Conservation (phyloP, 306 rosid genomes). For the Cucurbita ficifolia region DNA sequence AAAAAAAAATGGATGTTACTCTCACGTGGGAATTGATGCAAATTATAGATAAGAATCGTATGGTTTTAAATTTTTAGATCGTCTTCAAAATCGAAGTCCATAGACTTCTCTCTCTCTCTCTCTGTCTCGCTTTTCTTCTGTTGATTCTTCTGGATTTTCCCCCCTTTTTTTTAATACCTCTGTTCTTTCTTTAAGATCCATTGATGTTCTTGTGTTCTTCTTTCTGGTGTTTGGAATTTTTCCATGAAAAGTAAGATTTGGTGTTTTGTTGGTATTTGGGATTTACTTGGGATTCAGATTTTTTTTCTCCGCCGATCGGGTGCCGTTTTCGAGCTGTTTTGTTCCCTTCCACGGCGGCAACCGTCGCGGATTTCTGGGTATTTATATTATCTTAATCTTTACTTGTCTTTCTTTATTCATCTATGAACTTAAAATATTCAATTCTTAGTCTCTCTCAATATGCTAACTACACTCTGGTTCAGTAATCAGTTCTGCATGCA, state of each 20-base stretch:
- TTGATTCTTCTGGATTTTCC: slow-evolving; percentile 9
- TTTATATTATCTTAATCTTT: neutral
- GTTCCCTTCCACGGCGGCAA: slow-evolving; percentile 34
- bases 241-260: slow-evolving; percentile 8
- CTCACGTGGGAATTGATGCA: slow-evolving; percentile 42
- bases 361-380: slow-evolving; percentile 31
- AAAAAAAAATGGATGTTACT: slow-evolving; percentile 14
- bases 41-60: slow-evolving; percentile 26
- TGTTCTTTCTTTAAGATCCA: neutral
- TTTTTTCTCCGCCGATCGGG: slow-evolving; percentile 24
- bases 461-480: neutral
- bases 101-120: neutral
- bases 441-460: neutral
- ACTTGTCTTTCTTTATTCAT: neutral
- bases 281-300: slow-evolving; percentile 35
- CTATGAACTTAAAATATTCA: neutral
- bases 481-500: slow-evolving; percentile 3
- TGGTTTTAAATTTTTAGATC: slow-evolving; percentile 15
- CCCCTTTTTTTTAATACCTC: neutral
- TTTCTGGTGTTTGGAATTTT: neutral
- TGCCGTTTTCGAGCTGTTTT: slow-evolving; percentile 25
- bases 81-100: slow-evolving; percentile 10
- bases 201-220: neutral
- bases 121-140: neutral
- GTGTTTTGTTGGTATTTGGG: slow-evolving; percentile 8